Conservation (phyloP, 208 protist genomes). For the Porcisia deanei region DNA sequence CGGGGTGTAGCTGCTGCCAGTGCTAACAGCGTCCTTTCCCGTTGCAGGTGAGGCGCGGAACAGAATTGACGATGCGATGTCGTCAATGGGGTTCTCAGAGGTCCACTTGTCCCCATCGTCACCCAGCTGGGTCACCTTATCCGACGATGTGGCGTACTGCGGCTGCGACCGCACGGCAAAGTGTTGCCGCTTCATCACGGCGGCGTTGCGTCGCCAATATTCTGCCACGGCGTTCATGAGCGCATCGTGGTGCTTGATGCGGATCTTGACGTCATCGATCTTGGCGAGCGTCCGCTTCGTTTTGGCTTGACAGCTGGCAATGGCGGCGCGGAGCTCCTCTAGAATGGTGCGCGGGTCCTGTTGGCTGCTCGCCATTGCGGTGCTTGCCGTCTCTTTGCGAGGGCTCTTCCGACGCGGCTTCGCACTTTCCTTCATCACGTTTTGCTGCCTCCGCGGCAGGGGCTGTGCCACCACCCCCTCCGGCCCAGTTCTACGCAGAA, state of each 20-base stretch:
- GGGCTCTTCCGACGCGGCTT: background rate
- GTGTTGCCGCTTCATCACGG: slow-evolving; percentile 30
- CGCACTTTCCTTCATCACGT: background rate
- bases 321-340: slow-evolving; percentile 32
- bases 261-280: slow-evolving; percentile 10
- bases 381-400: background rate
- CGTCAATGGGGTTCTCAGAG: background rate
- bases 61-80: background rate
- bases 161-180: slow-evolving; percentile 32
- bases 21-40: too few species aligned
- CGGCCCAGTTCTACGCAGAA: background rate
- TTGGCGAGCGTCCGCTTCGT: slow-evolving; percentile 14
- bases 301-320: slow-evolving; percentile 16
- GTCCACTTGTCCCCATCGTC: background rate
- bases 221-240: slow-evolving; percentile 36
- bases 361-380: background rate
- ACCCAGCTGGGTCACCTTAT: background rate
- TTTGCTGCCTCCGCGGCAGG: background rate
- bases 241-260: slow-evolving; percentile 26
- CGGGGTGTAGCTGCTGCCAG: background rate
- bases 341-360: slow-evolving; percentile 34
- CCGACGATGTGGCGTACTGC: background rate
- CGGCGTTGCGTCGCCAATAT: slow-evolving; percentile 69
- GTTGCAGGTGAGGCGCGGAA: background rate
- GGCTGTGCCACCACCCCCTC: background rate